Evolutionary conservation across 495 filamentous ascomycete genomes (phyloP).

Genomic region (Aspergillus leporis): DNA sequence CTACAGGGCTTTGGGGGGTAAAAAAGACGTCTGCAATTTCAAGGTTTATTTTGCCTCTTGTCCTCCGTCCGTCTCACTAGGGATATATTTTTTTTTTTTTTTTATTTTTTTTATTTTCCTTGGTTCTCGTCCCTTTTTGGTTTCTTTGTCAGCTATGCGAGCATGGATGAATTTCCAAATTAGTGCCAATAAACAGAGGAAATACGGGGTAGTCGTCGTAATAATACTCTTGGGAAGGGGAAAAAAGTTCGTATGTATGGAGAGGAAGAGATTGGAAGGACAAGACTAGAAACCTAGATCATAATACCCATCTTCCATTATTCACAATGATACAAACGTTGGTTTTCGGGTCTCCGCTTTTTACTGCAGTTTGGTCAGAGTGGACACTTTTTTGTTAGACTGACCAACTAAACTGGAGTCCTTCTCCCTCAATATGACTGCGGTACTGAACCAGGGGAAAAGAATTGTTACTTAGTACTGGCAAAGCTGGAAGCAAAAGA

Average conservation of each 20-base stretch:
- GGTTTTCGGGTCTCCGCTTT: slow-evolving; percentile 25
- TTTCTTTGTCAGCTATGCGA: slow-evolving; percentile 4
- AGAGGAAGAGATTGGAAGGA: slow-evolving; percentile 10
- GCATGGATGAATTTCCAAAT: neutral
- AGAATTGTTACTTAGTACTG: neutral
- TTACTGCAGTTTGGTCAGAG: slow-evolving; percentile 19
- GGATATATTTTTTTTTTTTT: neutral
- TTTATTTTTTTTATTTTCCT: slow-evolving; percentile 8
- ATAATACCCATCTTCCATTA: slow-evolving; percentile 12
- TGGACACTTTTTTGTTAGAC: slow-evolving; percentile 12
- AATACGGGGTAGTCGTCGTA: slow-evolving; percentile 1
- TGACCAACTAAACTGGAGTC: slow-evolving; percentile 16
- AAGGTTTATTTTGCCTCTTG: slow-evolving; percentile 16
- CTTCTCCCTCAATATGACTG: slow-evolving; percentile 12
- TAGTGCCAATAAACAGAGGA: neutral
- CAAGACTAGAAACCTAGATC: slow-evolving; percentile 11
- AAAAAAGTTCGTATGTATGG: slow-evolving; percentile 1
- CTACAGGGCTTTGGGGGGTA: slow-evolving; percentile 17
- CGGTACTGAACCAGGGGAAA: slow-evolving; percentile 8
- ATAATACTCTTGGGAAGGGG: neutral
- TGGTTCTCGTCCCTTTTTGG: neutral
- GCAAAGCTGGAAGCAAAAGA: slow-evolving; percentile 4
- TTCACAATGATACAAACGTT: slow-evolving; percentile 24
- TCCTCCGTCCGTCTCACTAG: slow-evolving; percentile 8
- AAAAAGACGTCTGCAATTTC: slow-evolving; percentile 16